Conservation (phyloP, 2,329 filamentous ascomycete genomes). For the Aspergillus sp. region DNA sequence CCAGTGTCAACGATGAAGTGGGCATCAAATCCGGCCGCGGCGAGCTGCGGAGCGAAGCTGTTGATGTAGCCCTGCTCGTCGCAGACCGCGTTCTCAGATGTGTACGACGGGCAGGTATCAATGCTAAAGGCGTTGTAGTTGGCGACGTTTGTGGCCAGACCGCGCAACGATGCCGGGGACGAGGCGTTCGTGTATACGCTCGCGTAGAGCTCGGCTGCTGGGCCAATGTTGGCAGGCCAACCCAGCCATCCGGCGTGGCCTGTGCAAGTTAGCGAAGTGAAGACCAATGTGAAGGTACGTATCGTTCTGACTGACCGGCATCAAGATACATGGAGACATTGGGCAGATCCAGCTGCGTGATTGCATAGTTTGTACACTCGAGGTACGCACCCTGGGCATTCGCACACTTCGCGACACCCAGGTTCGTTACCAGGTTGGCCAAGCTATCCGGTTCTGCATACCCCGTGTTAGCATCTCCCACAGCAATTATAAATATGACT, state of each 20-base stretch:
- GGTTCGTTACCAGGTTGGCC: slow-evolving; percentile 66
- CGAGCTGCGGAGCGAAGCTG: slow-evolving; percentile 55
- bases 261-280: slow-evolving; percentile 11
- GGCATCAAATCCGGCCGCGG: slow-evolving; percentile 53
- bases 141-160: slow-evolving; percentile 61
- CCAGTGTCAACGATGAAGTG: slow-evolving; percentile 61
- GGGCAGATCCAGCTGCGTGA: slow-evolving; percentile 60
- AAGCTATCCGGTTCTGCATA: slow-evolving; percentile 64
- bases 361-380: slow-evolving; percentile 60
- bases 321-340: slow-evolving; percentile 69
- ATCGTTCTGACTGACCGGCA: slow-evolving; percentile 47
- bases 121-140: slow-evolving; percentile 63
- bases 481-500: no score
- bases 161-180: slow-evolving; percentile 54
- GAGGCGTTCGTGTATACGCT: slow-evolving; percentile 53
- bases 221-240: slow-evolving; percentile 63
- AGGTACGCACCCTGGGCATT: slow-evolving; percentile 60
- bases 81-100: slow-evolving; percentile 53
- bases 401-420: slow-evolving; percentile 58
- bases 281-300: background rate
- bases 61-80: slow-evolving; percentile 60
- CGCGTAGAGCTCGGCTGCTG: slow-evolving; percentile 55
- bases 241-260: slow-evolving; percentile 67
- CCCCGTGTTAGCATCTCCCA: slow-evolving; percentile 35
- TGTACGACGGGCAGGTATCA: slow-evolving; percentile 50